A percentile compares a stretch with the other conserved stretches of the same genome.
phyloP scores from a whole-genome alignment of 2,329 filamentous ascomycete species.

The Colletotrichum somersetense region DNA sequence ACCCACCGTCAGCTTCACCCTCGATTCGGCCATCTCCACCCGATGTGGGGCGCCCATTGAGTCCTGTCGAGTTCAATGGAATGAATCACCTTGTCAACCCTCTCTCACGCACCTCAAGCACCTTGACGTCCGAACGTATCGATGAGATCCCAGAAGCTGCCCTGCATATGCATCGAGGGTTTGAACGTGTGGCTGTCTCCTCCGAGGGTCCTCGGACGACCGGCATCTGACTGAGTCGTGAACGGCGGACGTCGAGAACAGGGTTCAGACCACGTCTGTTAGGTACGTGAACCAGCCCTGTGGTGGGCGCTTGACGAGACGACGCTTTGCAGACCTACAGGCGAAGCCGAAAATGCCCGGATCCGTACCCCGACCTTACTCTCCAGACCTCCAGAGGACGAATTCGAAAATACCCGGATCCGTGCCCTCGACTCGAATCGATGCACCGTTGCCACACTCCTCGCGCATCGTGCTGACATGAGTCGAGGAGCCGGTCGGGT shows the following conservation, averaged over 20 bases:
- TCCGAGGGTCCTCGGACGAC: constrained; percentile 20
- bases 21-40: constrained; percentile 24
- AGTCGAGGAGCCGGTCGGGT: neutral
- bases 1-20: constrained; percentile 3
- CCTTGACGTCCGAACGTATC: neutral
- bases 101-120: constrained; percentile 18
- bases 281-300: constrained; percentile 3
- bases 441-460: constrained; percentile 12
- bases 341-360: neutral
- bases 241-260: constrained; percentile 24
- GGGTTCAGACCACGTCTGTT: constrained; percentile 31
- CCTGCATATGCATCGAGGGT: neutral
- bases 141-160: constrained; percentile 20
- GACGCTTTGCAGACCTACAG: neutral
- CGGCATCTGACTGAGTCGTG: constrained; percentile 33
- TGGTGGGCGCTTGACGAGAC: neutral
- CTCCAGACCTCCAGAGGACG: too few species aligned
- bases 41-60: constrained; percentile 28
- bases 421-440: constrained; percentile 4
- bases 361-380: too few species aligned
- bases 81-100: constrained; percentile 3
- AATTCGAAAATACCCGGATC: neutral
- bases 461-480: neutral
- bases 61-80: constrained; percentile 19
- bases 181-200: neutral